Base-by-base conservation (phyloP, 1,139 yeast species). In the Scheffersomyces stambukii region DNA sequence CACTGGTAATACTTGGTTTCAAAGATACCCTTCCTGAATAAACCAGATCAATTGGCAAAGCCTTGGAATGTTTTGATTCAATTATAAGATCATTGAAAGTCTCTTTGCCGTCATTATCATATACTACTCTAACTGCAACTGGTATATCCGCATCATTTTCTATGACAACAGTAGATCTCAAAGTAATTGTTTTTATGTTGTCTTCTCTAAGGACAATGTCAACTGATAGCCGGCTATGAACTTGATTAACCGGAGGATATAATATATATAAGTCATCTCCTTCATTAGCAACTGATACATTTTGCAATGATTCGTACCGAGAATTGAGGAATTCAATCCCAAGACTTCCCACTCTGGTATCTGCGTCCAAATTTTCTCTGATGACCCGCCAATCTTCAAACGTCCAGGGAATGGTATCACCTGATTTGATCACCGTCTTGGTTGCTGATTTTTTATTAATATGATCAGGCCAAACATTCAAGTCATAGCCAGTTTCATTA, bases 311-410 rank as follows among this genome's bases (percentile, higher is more conserved):
- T 3, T 70, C 72, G 43, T 76, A 81, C 0, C 67, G 62, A 0
- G 85, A 70, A 26, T 67, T 75, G 4, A 72, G 28, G 11, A 86
- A 54, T 23, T 68, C 68, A 12, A 88, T 68, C 0, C 82, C 89
- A 23, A 89, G 57, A 2, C 70, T 62, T 23, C 78, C 81, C 15
- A 70, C 75, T n/a, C n/a, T n/a, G 27, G 71, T 74, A 38, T 81
- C 81, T 2, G 84, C 75, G 38, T 77, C 80, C 33, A 88, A 61
- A 35, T 79, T 77, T 47, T 91, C 95, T 52, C 98, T 78, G 13
- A 88, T 75, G 19, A 70, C 71, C 38, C 84, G 70, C 96, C 97
- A 91, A 48, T 91, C 96, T 47, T 89, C 95, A 61, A 93, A 93
- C 24, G 91, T 79, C 97, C 97, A 93, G 1, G 89, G 82, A 8